Conservation (phyloP, 495 filamentous ascomycete species). For the Tuber calosporum region DNA sequence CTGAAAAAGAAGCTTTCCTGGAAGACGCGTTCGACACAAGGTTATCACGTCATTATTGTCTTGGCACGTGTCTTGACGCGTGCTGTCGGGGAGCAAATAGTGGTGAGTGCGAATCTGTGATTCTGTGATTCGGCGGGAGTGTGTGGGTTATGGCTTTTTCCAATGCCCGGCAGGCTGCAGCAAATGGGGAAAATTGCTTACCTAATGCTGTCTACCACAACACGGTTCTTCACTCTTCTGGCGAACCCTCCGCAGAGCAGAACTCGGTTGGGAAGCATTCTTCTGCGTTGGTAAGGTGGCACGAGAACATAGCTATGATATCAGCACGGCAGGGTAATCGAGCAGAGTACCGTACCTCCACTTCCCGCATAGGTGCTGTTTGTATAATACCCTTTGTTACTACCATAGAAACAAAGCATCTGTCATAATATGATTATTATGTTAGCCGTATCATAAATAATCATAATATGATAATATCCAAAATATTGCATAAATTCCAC, state of each 20-base stretch:
- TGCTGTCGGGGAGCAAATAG: neutral
- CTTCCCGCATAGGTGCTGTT: no score
- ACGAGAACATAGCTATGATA: neutral
- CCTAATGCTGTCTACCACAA: neutral
- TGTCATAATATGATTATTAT: no score
- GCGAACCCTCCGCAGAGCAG: neutral
- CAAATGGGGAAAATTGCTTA: no score
- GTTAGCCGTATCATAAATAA: neutral
- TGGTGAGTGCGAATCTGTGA: neutral
- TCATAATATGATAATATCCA: neutral
- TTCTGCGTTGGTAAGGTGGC: neutral
- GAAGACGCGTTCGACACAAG: slow-evolving; percentile 1
- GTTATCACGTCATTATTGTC: neutral
- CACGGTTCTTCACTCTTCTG: neutral
- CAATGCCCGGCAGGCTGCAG: no score
- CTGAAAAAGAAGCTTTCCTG: neutral
- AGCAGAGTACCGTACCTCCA: no score
- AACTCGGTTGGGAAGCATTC: neutral
- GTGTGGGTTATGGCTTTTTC: neutral
- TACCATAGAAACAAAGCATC: neutral
- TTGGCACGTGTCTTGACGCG: neutral
- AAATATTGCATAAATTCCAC: neutral
- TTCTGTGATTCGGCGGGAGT: neutral
- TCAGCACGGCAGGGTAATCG: no score
- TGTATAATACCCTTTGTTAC: neutral